These are phyloP conservation scores for Chlorociboria aeruginascens DNA, from an alignment of 495 filamentous ascomycete species.

Conservation along the genomic window DNA sequence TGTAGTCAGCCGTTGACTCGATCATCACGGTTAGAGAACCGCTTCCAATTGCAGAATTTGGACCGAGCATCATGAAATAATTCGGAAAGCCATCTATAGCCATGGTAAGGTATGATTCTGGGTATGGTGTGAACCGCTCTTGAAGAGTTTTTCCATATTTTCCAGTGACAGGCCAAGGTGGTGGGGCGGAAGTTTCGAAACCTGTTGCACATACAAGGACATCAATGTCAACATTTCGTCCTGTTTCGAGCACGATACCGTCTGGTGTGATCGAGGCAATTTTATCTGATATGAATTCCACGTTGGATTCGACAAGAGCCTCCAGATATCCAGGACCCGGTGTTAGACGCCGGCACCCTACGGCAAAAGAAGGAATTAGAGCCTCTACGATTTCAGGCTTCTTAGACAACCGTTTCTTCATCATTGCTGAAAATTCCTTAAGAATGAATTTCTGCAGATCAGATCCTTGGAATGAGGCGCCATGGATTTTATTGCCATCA, in stretches of 20 bases:
- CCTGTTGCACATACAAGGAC: conserved; percentile 60
- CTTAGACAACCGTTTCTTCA: conserved; percentile 12
- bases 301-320: conserved; percentile 50
- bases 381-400: conserved; percentile 16
- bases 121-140: conserved; percentile 41
- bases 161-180: conserved; percentile 45
- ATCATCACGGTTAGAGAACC: conserved; percentile 41
- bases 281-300: conserved; percentile 41
- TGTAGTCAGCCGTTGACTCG: conserved; percentile 45
- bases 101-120: conserved; percentile 52
- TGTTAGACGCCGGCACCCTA: conserved; percentile 57
- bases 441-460: conserved; percentile 36
- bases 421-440: conserved; percentile 21
- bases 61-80: conserved; percentile 46
- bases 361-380: conserved; percentile 44
- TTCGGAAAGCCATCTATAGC: conserved; percentile 56
- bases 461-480: conserved; percentile 40
- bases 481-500: conserved; percentile 44
- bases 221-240: conserved; percentile 37
- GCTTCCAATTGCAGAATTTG: conserved; percentile 38
- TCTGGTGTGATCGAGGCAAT: conserved; percentile 47
- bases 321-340: conserved; percentile 65
- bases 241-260: conserved; percentile 43
- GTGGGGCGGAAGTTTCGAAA: conserved; percentile 44
- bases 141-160: conserved; percentile 39